Base-by-base conservation (phyloP, 1,284 basidiomycete species). In the Vanrija sp. region DNA sequence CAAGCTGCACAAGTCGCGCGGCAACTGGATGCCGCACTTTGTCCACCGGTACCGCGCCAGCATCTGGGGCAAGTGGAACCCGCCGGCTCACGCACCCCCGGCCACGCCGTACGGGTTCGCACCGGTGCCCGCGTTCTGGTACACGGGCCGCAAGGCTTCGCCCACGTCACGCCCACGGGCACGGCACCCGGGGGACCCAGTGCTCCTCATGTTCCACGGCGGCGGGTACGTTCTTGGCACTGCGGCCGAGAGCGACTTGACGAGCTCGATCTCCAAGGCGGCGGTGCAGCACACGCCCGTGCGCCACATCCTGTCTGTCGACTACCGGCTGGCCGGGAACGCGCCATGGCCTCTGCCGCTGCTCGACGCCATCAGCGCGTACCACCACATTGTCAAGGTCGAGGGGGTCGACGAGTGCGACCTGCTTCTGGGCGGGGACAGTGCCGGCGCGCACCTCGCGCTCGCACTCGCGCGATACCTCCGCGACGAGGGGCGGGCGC, bases 371-470 rank as follows among this genome's bases (percentile, higher is more conserved):
- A 75, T 86, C 15, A 79, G 83, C 1, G 82, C 81, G 0, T 86
- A 85, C 65, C 73, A 78, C 49, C 83, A 85, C 62, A 79, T 86
- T 8, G 78, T 85, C 31, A 59, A 77, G 42, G 69, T 64, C 1
- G 59, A 80, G 6, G 76, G 77, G 0, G 78, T 83, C 54, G 69
- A 72, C 1, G 77, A 81, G n/a, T 76, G 77, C 55, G 83, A 84
- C 63, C 81, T 88, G 48, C 67, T 85, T 27, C 64, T 88, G 23
- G 79, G 81, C 7, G 86, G 86, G 18, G 86, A 88, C 66, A 84
- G 82, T 41, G 85, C 86, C 0, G 87, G 87, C 3, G 86, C 84
- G 0, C 86, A 87, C 65, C 76, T 87, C 3, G 83, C 82, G 0
- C 76, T 87, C 3, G 82, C 83, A 3, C 49, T 71, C 23, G 53